Base-by-base conservation (phyloP, 148 eudicot genomes). In the Dysphania ambrosioides region DNA sequence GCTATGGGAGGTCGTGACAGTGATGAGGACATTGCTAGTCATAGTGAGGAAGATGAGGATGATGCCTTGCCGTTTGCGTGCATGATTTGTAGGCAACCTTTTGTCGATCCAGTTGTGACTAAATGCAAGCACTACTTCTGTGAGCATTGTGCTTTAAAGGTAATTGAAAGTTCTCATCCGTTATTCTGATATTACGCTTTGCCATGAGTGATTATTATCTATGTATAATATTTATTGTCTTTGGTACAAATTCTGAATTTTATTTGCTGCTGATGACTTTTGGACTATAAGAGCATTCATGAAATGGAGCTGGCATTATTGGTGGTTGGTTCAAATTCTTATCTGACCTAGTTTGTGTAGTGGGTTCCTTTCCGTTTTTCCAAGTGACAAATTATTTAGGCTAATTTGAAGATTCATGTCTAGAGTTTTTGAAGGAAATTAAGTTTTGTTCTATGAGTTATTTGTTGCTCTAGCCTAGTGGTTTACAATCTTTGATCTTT, bases 71-170 rank as follows among this genome's bases (percentile, higher is more conserved):
- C 97, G 0, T 94, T 91, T 84, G 98, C 97, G 0, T 91, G 97
- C 77, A 88, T 90, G 38, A 91, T 94, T 18, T 91, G 97, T 64
- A 79, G 90, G 83, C 74, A 88, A 66, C 96, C 97, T 29, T 91
- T 94, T 83, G 96, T 83, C 5, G 98, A 94, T 31, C 90, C 96
- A 21, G 97, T 94, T 41, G 83, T 91, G 78, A 91, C 97, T 21
- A 88, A 82, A 75, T 91, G 98, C 90, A 91, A 84, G 83, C 93
- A 91, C 75, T 90, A 94, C 80, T 94, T 94, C 79, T 94, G 97
- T 75, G 96, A 88, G 79, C 96, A 90, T 82, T 94, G 98, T 77
- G 97, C 97, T 15, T 61, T 94, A 69, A 91, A 88, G 93, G 97
- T 91, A 65, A 41, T 40, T 53, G 30, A 57, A 61, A 56, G 9